Base-by-base conservation (phyloP, 192 early-diverging fungal species). In the Entomortierella lignicola region DNA sequence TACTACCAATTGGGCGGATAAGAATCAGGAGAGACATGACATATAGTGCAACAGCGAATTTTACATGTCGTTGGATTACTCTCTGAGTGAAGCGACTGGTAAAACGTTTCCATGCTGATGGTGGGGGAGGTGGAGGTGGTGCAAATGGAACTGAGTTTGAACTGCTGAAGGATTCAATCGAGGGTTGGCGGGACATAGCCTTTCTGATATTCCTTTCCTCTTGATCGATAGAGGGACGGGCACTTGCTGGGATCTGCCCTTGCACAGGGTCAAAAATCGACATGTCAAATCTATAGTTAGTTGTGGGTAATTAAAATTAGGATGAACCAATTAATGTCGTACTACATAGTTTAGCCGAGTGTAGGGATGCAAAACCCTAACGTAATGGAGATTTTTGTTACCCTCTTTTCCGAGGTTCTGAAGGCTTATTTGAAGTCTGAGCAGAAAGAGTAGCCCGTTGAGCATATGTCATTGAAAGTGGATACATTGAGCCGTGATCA, bases 61-160 rank as follows among this genome's bases (percentile, higher is more conserved):
- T 86, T 32, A 84, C 60, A 2, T 83, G 70, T n/a, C 85, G 70
- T 25, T 77, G 81, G 30, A 84, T 66, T 41, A 83, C 70, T 53
- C 85, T 56, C 41, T 57, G 56, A 25, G 60, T 81, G 66, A 72
- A 85, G 65, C 44, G 74, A 66, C 44, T 69, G 17, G 60, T 84
- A 60, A 57, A 87, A 13, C 18, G 71, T 55, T 70, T 72, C 66
- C 65, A 82, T 57, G 57, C 67, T 0, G 75, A 79, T 7, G 75
- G 68, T 3, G 66, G 75, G 0, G 75, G 67, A 15, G 75, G 75
- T 0, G 75, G 75, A 0, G 65, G 75, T 5, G 75, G 75, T 10
- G 68, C 66, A 42, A 79, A 70, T 3, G 75, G 75, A 20, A 79
- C 75, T 6, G 75, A 79, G 57, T 79, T 79, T 18, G 75, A 4